Base-by-base conservation (phyloP, 2,329 filamentous ascomycete species). In the Macroventuria anomochaeta region DNA sequence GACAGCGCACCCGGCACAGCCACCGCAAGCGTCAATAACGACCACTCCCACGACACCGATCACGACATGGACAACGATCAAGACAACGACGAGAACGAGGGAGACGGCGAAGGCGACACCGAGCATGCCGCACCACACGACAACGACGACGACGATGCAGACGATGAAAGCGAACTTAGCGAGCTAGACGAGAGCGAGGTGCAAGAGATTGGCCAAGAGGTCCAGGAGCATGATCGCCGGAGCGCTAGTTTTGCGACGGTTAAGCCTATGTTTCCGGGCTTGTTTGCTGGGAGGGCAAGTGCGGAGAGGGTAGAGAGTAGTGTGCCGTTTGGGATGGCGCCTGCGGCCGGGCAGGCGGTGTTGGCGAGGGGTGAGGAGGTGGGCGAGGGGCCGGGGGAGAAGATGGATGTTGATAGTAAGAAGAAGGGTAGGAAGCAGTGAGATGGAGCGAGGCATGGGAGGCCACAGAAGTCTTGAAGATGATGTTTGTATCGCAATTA, bases 101-200 rank as follows among this genome's bases (percentile, higher is more conserved):
- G 38, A 11, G 44, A 47, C 58, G 81, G 78, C 57, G 81, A 83
- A 65, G 65, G 82, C 5, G 81, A 78, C 50, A 80, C 78, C 18
- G 64, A 58, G 4, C 42, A 28, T 23, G 18, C 13, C 28, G 15
- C 25, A 12, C 11, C 18, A 1, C 20, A 47, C 23, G 89, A 78
- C 47, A 64, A 81, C 1, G 77, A 81, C 39, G 77, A 81, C 39
- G 80, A 81, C 56, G 76, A 74, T 58, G 80, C 80, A 0, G 81
- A 82, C 63, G 80, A 82, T 53, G 80, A 82, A 57, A 82, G 79
- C 57, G 81, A 84, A 67, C 69, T 84, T 2, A 82, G 79, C 51
- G 81, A 83, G 63, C 70, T 82, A 11, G 79, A 80, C 46, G 78
- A 80, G 31, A 68, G 64, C 2, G 72, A 75, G 32, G 72, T 73